A percentile compares a stretch with the other conserved stretches of the same genome.
Conservation (phyloP, 1,284 basidiomycete genomes). For the Ustilago bromivora region DNA sequence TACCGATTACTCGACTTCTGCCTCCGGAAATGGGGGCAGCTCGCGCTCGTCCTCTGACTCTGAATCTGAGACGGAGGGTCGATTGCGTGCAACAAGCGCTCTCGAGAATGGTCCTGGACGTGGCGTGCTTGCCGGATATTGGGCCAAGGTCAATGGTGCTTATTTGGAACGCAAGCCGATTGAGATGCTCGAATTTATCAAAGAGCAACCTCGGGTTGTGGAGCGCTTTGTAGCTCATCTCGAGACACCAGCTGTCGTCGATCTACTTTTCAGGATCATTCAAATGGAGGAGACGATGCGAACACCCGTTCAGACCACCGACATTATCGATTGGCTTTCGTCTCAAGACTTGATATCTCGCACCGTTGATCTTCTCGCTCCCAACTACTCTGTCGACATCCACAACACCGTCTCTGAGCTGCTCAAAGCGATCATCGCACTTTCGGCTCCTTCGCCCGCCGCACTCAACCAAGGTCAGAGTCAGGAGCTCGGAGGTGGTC, state of each 20-base stretch:
- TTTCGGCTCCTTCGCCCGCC: conserved; percentile 88
- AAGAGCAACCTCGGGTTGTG: conserved; percentile 83
- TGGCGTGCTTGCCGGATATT: conserved; percentile 73
- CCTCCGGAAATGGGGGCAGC: conserved; percentile 24
- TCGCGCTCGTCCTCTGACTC: conserved; percentile 38
- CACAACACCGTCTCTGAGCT: conserved; percentile 91
- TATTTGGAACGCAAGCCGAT: conserved; percentile 88
- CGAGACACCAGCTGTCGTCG: conserved; percentile 89
- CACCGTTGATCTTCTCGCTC: conserved; percentile 85
- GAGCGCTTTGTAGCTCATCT: conserved; percentile 87
- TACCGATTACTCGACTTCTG: conserved; percentile 27
- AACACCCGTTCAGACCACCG: conserved; percentile 73
- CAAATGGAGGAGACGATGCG: conserved; percentile 88
- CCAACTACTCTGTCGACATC: conserved; percentile 80
- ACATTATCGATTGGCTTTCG: conserved; percentile 90
- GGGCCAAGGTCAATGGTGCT: conserved; percentile 86
- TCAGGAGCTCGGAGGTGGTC: conserved; percentile 49
- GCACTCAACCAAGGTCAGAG: conserved; percentile 70
- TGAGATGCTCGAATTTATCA: conserved; percentile 94
- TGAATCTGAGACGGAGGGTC: conserved; percentile 27
- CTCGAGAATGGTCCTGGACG: conserved; percentile 71
- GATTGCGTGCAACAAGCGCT: conserved; percentile 45
- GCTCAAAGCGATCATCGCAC: conserved; percentile 92
- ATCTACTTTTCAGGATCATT: conserved; percentile 90
- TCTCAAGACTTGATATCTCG: conserved; percentile 84